A percentile compares a stretch with the other conserved stretches of the same genome.
phyloP scores from a whole-genome alignment of 202 grass and related monocot species.

The Musa balbisiana region DNA sequence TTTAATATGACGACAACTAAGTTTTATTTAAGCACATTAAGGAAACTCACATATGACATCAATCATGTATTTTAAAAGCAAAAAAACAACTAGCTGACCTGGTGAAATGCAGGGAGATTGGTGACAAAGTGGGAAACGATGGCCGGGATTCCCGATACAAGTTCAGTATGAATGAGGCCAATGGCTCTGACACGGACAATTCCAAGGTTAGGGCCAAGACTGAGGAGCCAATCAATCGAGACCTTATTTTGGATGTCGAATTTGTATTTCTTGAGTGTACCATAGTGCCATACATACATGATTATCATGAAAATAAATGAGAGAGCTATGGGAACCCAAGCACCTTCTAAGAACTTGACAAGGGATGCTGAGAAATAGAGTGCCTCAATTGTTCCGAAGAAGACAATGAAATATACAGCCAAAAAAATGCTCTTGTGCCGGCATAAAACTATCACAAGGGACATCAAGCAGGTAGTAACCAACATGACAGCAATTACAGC shows the following conservation, averaged over 20 bases:
- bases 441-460: constrained; percentile 84
- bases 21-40: no score
- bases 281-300: constrained; percentile 96
- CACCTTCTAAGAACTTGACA: constrained; percentile 84
- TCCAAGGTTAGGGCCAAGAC: constrained; percentile 60
- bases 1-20: no score
- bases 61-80: background rate
- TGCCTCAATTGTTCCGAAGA: constrained; percentile 88
- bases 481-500: constrained; percentile 96
- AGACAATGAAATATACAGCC: constrained; percentile 64
- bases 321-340: constrained; percentile 71
- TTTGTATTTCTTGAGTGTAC: constrained; percentile 88
- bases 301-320: constrained; percentile 69
- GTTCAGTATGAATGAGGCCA: constrained; percentile 74
- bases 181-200: constrained; percentile 75
- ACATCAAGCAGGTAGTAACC: constrained; percentile 92
- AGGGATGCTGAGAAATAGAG: constrained; percentile 89
- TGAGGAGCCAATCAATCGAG: constrained; percentile 87
- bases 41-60: no score
- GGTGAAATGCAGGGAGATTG: constrained; percentile 86
- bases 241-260: constrained; percentile 87
- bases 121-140: constrained; percentile 97
- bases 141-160: constrained; percentile 70
- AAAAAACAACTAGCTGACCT: constrained; percentile 29
- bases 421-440: constrained; percentile 84